Evolutionary conservation across 441 rosid genomes (phyloP).

Genomic region (Syzygium syzygioides): DNA sequence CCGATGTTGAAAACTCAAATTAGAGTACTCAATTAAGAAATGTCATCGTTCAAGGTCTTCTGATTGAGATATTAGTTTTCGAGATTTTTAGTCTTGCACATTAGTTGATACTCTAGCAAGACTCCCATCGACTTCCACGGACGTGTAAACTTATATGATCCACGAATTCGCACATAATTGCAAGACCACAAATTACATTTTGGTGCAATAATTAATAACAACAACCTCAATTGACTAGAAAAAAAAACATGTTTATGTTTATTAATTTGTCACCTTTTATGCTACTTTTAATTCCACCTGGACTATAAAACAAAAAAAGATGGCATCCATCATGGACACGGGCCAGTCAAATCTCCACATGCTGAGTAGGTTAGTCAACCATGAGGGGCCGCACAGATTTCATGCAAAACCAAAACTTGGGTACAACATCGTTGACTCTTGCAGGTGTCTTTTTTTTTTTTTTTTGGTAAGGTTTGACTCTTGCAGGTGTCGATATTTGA

Average conservation of each 20-base stretch:
- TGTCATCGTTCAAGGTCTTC: accelerated
- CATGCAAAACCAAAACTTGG: not conserved
- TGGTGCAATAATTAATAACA: not conserved
- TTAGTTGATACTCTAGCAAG: not conserved
- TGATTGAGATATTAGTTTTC: not conserved
- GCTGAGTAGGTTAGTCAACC: not conserved
- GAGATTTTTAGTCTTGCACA: not conserved
- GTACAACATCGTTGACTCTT: not conserved
- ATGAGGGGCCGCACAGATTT: not conserved
- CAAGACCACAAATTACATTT: accelerated
- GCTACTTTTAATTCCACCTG: not conserved
- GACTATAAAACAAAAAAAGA: not conserved
- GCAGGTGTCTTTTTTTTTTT: too few species aligned
- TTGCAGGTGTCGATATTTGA: not conserved
- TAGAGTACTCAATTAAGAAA: accelerated
- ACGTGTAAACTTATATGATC: not conserved
- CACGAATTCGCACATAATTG: accelerated
- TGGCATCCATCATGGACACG: not conserved
- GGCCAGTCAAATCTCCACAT: not conserved
- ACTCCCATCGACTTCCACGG: not conserved
- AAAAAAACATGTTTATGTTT: accelerated
- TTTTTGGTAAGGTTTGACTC: too few species aligned
- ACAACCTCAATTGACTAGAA: not conserved
- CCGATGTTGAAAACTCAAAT: not conserved
- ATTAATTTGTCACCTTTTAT: not conserved